Percentiles rank a stretch among this genome's conserved stretches.
Evolutionary conservation across 805 yeast genomes (phyloP).

Genomic region (Saturnispora ahearnii): DNA sequence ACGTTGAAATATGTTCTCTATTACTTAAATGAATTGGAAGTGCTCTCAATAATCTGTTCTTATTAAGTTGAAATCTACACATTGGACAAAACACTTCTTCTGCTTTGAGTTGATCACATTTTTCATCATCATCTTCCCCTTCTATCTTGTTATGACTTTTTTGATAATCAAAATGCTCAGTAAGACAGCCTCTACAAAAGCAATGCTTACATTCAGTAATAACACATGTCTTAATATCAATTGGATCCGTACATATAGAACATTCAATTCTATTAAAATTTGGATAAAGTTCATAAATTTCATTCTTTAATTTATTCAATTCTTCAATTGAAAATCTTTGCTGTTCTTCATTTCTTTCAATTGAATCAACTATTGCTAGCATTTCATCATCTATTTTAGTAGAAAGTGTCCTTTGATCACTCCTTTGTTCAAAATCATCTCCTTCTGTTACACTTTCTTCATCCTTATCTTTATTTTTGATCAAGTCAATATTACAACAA

Average conservation of each 20-base stretch:
- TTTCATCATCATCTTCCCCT: not conserved
- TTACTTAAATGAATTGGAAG: conserved; percentile 9
- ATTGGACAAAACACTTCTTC: conserved; percentile 58
- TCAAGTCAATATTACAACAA: conserved; percentile 74
- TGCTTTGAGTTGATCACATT: conserved; percentile 23
- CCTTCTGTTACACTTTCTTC: conserved; percentile 2
- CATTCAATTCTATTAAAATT: conserved; percentile 53
- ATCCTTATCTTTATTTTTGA: conserved; percentile 38
- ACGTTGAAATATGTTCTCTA: not conserved
- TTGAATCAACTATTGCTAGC: conserved; percentile 14
- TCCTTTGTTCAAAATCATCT: conserved; percentile 1
- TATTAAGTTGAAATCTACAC: conserved; percentile 53
- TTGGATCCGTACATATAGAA: conserved; percentile 70
- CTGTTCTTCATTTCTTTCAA: conserved; percentile 22
- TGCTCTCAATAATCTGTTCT: conserved; percentile 39
- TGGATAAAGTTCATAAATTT: conserved; percentile 28
- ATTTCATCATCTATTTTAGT: conserved; percentile 17
- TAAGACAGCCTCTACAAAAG: conserved; percentile 64
- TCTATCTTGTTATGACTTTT: conserved; percentile 4
- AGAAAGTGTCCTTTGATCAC: conserved; percentile 7
- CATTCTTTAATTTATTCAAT: conserved; percentile 17
- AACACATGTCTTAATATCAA: conserved; percentile 39
- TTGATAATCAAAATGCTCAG: conserved; percentile 70
- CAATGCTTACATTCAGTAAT: conserved; percentile 73
- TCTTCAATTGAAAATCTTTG: conserved; percentile 21